These are phyloP conservation scores for Verticillium longisporum DNA, from an alignment of 2,329 filamentous ascomycete species.

Conservation along the genomic window DNA sequence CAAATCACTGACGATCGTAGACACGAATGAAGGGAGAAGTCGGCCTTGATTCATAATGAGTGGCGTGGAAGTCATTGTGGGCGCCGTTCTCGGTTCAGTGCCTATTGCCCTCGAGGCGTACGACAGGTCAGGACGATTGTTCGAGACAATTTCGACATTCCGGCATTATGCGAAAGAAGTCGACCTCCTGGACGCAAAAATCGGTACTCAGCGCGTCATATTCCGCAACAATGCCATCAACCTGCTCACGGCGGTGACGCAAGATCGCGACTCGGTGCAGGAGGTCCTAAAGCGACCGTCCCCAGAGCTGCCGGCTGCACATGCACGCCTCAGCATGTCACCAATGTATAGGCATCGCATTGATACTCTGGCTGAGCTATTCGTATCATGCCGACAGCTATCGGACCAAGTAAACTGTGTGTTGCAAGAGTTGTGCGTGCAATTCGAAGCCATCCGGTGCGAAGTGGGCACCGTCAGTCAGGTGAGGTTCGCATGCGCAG, in stretches of 20 bases:
- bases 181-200: conserved; percentile 2
- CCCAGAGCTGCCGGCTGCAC: neutral
- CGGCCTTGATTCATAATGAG: neutral
- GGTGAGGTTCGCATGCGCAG: neutral
- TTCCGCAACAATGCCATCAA: conserved; percentile 7
- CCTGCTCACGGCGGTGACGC: conserved; percentile 5
- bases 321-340: neutral
- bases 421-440: neutral
- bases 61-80: conserved; percentile 7
- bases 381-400: neutral
- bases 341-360: neutral
- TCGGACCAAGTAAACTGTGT: neutral
- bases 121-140: conserved; percentile 3
- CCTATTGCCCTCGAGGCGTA: conserved; percentile 4
- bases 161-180: conserved; percentile 2
- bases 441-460: neutral
- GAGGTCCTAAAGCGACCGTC: conserved; percentile 1
- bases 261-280: neutral
- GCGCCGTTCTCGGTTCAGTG: conserved; percentile 3
- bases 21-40: too few relatives aligned
- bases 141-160: conserved; percentile 1
- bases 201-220: conserved; percentile 3
- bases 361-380: neutral
- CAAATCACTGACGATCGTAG: too few relatives aligned
- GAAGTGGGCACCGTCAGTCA: neutral